Percentiles rank a stretch among this genome's conserved stretches.
Conservation (phyloP, 345 rosid genomes). For the Fremontodendron californicum region DNA sequence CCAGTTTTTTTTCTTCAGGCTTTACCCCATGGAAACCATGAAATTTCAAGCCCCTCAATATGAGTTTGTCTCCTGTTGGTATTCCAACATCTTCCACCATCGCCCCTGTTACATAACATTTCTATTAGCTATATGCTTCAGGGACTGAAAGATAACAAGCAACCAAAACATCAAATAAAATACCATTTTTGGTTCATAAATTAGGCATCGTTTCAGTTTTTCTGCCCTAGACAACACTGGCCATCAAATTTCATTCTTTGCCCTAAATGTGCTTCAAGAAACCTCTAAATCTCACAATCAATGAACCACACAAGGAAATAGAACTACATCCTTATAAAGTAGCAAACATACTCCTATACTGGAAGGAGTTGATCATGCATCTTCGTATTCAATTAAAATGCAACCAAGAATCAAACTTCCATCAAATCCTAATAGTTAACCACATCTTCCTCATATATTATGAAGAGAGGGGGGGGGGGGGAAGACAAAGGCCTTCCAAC, state of each 20-base stretch:
- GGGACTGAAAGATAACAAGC: background rate
- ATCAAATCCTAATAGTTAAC: background rate
- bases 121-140: background rate
- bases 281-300: background rate
- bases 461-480: no score
- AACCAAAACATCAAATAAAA: background rate
- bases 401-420: background rate
- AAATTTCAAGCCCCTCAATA: slow-evolving; percentile 71
- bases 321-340: background rate
- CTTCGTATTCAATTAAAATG: background rate
- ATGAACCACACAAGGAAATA: background rate
- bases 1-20: slow-evolving; percentile 60
- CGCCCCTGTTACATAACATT: background rate
- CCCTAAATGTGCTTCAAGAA: background rate
- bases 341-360: background rate
- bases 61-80: slow-evolving; percentile 62
- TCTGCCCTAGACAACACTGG: background rate
- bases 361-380: background rate
- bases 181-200: background rate
- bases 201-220: background rate
- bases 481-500: background rate
- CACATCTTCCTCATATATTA: background rate
- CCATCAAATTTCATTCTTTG: background rate
- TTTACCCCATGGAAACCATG: slow-evolving; percentile 89
- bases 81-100: slow-evolving; percentile 14